A percentile compares a stretch with the other conserved stretches of the same genome.
These are phyloP conservation scores for Debaryomyces fabryi DNA, from an alignment of 1,139 yeast species.

Conservation along the genomic window DNA sequence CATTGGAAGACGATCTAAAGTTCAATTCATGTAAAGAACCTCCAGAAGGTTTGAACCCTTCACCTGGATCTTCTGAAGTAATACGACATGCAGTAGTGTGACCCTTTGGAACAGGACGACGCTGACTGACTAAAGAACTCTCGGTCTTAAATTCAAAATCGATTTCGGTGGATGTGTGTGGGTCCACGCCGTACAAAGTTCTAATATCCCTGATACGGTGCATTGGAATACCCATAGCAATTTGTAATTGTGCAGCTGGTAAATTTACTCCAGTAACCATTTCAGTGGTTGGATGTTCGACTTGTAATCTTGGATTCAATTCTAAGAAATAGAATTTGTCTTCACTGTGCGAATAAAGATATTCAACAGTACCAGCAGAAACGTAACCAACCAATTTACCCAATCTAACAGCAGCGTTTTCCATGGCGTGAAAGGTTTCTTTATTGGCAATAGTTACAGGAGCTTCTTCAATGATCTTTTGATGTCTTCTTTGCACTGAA, in stretches of 20 bases:
- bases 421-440: slow-evolving; percentile 88
- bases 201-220: slow-evolving; percentile 93
- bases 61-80: slow-evolving; percentile 98
- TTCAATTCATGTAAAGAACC: slow-evolving; percentile 95
- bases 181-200: slow-evolving; percentile 91
- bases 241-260: slow-evolving; percentile 97
- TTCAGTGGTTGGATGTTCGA: slow-evolving; percentile 99
- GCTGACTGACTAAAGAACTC: slow-evolving; percentile 72
- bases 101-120: slow-evolving; percentile 94
- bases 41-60: slow-evolving; percentile 98
- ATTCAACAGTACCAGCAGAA: slow-evolving; percentile 98
- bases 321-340: slow-evolving; percentile 95
- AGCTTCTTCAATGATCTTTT: slow-evolving; percentile 94
- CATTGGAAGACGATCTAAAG: slow-evolving; percentile 94
- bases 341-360: slow-evolving; percentile 89
- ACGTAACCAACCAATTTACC: slow-evolving; percentile 97
- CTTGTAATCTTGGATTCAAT: slow-evolving; percentile 96
- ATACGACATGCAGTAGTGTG: slow-evolving; percentile 99
- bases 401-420: slow-evolving; percentile 93
- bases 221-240: slow-evolving; percentile 99
- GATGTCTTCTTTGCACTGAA: slow-evolving; percentile 97
- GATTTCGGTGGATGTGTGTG: slow-evolving; percentile 85
- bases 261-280: slow-evolving; percentile 98
- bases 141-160: slow-evolving; percentile 87
- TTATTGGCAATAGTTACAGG: slow-evolving; percentile 92